Conservation (phyloP, 345 rosid genomes). For the Turnera subulata region DNA sequence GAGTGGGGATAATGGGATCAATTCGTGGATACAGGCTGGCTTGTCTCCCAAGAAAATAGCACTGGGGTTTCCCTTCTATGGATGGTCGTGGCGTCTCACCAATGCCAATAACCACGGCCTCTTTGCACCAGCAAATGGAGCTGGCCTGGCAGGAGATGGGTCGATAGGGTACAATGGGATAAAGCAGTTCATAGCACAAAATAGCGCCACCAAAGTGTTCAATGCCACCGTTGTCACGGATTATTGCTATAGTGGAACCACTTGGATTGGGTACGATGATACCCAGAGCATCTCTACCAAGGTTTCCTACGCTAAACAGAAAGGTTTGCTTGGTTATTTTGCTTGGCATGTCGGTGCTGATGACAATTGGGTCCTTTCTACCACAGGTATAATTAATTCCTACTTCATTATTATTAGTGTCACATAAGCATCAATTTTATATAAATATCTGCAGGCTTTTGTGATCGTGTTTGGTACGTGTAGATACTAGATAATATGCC, state of each 20-base stretch:
- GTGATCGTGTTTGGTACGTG: not conserved
- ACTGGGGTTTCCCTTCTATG: conserved; percentile 24
- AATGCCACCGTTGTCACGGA: conserved; percentile 7
- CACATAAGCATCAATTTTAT: too few relatives aligned
- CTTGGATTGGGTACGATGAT: conserved; percentile 25
- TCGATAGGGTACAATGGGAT: conserved; percentile 7
- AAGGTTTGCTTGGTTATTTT: conserved; percentile 24
- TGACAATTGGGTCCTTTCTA: conserved; percentile 16
- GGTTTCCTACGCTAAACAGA: conserved; percentile 21
- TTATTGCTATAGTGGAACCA: conserved; percentile 16
- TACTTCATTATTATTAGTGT: too few relatives aligned
- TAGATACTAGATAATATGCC: too few relatives aligned
- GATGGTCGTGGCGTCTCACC: conserved; percentile 20
- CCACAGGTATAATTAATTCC: conserved; percentile 6
- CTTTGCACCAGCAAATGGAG: conserved; percentile 17
- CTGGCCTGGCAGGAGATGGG: conserved; percentile 10
- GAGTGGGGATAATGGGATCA: conserved; percentile 17
- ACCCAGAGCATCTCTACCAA: conserved; percentile 10
- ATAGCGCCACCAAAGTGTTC: not conserved
- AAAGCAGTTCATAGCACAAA: conserved; percentile 12
- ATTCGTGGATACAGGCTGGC: conserved; percentile 18
- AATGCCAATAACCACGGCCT: conserved; percentile 17
- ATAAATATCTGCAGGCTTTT: not conserved
- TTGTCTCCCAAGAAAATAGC: conserved; percentile 17
- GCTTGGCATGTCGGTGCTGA: conserved; percentile 27